Evolutionary conservation across 257 asterid species (phyloP), one percentile per base, ranked within the genome.

Genomic region (Datura wrightii): DNA sequence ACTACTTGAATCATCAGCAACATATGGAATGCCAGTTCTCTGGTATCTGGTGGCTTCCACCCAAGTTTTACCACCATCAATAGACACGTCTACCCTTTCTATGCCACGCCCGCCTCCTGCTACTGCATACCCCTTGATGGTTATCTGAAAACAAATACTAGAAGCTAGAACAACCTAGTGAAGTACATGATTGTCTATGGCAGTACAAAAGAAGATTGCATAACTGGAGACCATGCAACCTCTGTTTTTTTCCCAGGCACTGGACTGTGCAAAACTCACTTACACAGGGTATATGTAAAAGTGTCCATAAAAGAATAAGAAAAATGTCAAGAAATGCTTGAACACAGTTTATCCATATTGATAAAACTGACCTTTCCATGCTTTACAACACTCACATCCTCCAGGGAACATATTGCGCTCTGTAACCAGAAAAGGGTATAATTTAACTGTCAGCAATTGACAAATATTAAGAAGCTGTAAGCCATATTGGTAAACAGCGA

Each of bases 61-160:
- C 98, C 98, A 97, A 46, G 97, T 91, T 88, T 92, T 95, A 84
- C 98, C 98, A 10, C 98, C 97, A 84, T 97, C 94, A 24, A 92
- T 74, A 84, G 98, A 97, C 86, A 94, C 62, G 80, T 97, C 99
- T 42, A 97, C 97, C 86, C 99, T 90, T 89, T 97, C 99, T 54
- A 97, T 95, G 88, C 99, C 98, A 52, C 98, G 92, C 4, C 98
- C 99, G 42, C 99, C 99, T 84, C 99, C 99, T 81, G 99, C 92
- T 63, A 89, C 94, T 4, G 99, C 99, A 36, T 97, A 97, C 78
- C 99, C 99, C 92, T 93, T 95, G 79, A 97, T 88, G 55, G 82
- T 90, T 83, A 97, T 56, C 99, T 96, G 93, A 84, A 62, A 67
- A 88, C 74, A 71, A 50, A 72, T 78, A 78, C 14, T 1, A 1